Evolutionary conservation across 371 early-diverging fungal species (phyloP).

Genomic region (Mortierella sp.): DNA sequence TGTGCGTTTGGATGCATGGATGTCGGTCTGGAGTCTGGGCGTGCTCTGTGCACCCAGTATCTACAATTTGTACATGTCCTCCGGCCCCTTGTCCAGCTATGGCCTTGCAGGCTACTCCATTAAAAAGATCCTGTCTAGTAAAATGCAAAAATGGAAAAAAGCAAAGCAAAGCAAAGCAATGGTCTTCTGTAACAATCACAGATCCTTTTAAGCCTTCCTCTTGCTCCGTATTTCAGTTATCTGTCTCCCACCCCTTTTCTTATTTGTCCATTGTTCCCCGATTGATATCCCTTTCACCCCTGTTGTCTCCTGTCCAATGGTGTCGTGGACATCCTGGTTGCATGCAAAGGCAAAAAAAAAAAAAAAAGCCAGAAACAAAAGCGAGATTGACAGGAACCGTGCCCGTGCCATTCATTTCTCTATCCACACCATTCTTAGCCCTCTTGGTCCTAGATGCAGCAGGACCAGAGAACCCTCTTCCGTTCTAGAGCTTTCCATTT

Average conservation of each 20-base stretch:
- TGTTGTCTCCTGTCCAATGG: background rate
- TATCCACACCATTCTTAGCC: background rate
- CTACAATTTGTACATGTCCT: too few relatives aligned
- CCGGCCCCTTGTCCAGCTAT: too few relatives aligned
- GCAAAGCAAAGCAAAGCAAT: background rate
- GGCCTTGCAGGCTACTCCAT: too few relatives aligned
- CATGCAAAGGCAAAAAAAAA: slow-evolving; percentile 2
- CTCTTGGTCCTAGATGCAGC: background rate
- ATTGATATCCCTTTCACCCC: background rate
- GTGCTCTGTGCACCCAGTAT: too few relatives aligned
- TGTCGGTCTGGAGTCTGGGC: background rate
- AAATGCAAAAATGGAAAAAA: background rate
- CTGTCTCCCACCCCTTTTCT: background rate
- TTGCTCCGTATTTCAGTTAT: too few relatives aligned
- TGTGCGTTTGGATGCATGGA: background rate
- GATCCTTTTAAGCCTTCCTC: background rate
- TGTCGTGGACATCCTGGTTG: slow-evolving; percentile 3
- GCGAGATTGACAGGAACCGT: background rate
- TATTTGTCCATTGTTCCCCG: background rate
- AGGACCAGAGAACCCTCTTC: too few relatives aligned
- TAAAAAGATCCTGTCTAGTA: background rate
- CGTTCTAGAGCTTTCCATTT: too few relatives aligned
- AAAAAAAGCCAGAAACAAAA: background rate
- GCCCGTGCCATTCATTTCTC: background rate
- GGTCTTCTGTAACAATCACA: background rate